Base-by-base conservation (phyloP, 176 grass and related monocot genomes). In the Avena sativa region DNA sequence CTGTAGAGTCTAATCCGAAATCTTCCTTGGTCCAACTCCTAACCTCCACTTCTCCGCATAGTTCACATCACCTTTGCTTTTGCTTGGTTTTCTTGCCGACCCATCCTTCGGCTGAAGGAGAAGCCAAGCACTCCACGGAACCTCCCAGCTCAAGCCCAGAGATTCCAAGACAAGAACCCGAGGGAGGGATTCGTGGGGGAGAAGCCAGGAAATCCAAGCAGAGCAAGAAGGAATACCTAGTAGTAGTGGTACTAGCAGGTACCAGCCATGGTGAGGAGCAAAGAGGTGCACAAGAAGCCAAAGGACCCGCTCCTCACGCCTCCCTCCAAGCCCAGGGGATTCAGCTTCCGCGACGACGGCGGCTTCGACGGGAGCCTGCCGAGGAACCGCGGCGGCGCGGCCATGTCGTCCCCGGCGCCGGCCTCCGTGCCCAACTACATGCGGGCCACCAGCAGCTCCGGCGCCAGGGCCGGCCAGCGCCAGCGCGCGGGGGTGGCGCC, bases 201-300 rank as follows among this genome's bases (percentile, higher is more conserved):
- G 74, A 77, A 77, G 74, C 26, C 74, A 77, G 36, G 74, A 56
- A 55, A 34, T 56, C 15, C 8, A 0, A n/a, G 72, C 21, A 25
- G 70, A 46, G 56, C 64, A 48, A 71, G 76, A 14, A 40, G 32
- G 58, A 3, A 51, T 3, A 9, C 38, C 40, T 43, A 43, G 40
- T 6, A 40, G 5, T 43, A 43, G 43, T 49, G 8, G 71, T 25
- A 9, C 12, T 48, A 48, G 12, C 32, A 40, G 20, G 20, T 11
- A n/a, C 40, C 15, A 17, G 79, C 74, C 92, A 99, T 99, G 97
- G 97, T 99, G 49, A 91, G 95, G 79, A 97, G 94, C 48, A 96
- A 98, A 51, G 88, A 89, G 71, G 78, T 80, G 74, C 56, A 61
- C 34, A 92, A 91, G 84, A 88, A 88, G 78, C 71, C 78, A 53